Evolutionary conservation across 805 yeast genomes (phyloP).

Genomic region (Torulaspora delbrueckii): DNA sequence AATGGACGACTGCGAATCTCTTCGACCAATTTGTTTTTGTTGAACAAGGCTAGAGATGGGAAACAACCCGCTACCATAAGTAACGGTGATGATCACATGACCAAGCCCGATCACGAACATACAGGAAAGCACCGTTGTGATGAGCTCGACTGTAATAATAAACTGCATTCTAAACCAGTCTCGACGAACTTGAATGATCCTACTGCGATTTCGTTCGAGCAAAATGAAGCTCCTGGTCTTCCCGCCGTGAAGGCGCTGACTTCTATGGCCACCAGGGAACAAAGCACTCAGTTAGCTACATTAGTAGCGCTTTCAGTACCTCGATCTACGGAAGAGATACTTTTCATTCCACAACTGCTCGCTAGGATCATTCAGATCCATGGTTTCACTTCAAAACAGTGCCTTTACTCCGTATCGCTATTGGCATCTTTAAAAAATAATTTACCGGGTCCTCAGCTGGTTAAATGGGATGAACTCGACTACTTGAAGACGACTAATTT

Average conservation of each 20-base stretch:
- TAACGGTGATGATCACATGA: background rate
- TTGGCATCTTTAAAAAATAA: constrained; percentile 63
- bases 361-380: constrained; percentile 65
- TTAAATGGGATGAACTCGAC: constrained; percentile 14
- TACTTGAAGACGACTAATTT: constrained; percentile 20
- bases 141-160: constrained; percentile 14
- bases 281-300: constrained; percentile 46
- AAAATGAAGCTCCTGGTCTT: constrained; percentile 70
- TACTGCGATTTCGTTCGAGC: constrained; percentile 49
- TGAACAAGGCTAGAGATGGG: constrained; percentile 24
- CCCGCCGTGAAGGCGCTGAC: constrained; percentile 61
- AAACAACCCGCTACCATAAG: constrained; percentile 7
- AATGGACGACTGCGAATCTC: constrained; percentile 30
- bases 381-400: constrained; percentile 67
- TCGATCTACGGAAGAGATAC: constrained; percentile 70
- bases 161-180: constrained; percentile 25
- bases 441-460: constrained; percentile 36
- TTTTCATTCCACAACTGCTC: constrained; percentile 65
- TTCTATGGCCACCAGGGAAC: constrained; percentile 50
- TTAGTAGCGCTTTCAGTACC: constrained; percentile 70
- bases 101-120: background rate
- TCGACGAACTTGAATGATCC: constrained; percentile 29
- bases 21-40: constrained; percentile 34
- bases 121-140: constrained; percentile 13
- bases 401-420: constrained; percentile 65